Base-by-base conservation (phyloP, 306 rosid genomes). In the Trifolium subterraneum region DNA sequence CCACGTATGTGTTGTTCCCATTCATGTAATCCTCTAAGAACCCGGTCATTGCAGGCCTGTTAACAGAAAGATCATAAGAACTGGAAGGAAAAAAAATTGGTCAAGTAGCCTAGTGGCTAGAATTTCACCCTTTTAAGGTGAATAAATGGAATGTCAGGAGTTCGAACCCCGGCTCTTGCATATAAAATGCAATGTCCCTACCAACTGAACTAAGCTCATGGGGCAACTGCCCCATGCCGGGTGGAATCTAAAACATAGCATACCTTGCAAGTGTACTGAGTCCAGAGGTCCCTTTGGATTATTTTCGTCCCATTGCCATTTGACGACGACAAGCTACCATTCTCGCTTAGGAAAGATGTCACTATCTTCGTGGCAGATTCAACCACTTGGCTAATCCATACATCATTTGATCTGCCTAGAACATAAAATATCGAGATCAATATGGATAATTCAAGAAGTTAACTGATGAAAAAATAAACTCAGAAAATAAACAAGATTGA, bases 1-100 rank as follows among this genome's bases (percentile, higher is more conserved):
- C 98, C 97, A 60, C 68, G 87, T 70, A 42, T 80, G 80, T 91
- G 97, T 69, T 93, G 94, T 77, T 93, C 98, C 96, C 98, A 93
- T 70, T 93, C 98, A 62, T 93, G 89, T 38, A 70, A 80, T 74
- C 98, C 98, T 81, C 97, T 82, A 33, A 93, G 93, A 52, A 93
- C 90, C 75, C 69, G 84, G 68, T 93, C 85, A 29, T 90, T 90
- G 51, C 97, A 91, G 64, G 97, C 98, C 98, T 93, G 84, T 29
- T 71, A 72, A 80, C 29, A 45, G 45, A 41, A 81, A 72, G 29
- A 11, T 58, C 72, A 39, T 36, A 59, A 78, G 72, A 48, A 73
- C 61, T 39, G 44, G 16, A 23, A n/a, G n/a, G n/a, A n/a, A n/a
- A n/a, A n/a, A n/a, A n/a, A n/a, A n/a, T n/a, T n/a, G n/a, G n/a